Conservation (phyloP, 1,139 yeast species). For the Yarrowia galli region DNA sequence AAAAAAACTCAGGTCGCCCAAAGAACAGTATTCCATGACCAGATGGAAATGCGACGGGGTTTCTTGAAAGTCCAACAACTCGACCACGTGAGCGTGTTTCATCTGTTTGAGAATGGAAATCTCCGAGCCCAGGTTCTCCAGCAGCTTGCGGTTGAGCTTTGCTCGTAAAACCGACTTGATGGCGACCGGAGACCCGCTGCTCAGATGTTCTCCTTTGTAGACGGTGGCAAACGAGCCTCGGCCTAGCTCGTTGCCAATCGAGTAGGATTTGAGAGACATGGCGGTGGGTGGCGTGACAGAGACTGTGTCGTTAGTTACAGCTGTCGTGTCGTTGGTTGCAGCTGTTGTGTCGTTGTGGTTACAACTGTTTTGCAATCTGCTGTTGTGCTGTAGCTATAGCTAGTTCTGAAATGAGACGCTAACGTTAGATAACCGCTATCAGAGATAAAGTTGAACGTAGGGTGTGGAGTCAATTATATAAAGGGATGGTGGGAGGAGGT, state of each 20-base stretch:
- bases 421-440: conserved; percentile 34
- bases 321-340: no score
- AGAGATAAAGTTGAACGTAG: conserved; percentile 6
- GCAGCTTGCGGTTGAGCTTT: conserved; percentile 80
- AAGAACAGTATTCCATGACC: conserved; percentile 96
- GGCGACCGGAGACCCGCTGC: conserved; percentile 67
- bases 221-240: conserved; percentile 96
- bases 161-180: conserved; percentile 86
- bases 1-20: conserved; percentile 90
- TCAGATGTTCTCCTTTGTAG: conserved; percentile 66
- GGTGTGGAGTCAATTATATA: no score
- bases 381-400: no score
- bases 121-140: conserved; percentile 91
- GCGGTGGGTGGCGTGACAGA: neutral
- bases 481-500: no score
- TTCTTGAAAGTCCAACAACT: conserved; percentile 79
- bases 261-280: conserved; percentile 48
- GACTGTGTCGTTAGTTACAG: no score
- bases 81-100: conserved; percentile 93
- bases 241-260: conserved; percentile 80
- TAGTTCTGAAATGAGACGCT: conserved; percentile 3
- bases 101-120: conserved; percentile 83
- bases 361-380: no score
- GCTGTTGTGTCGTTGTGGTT: no score
- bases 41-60: conserved; percentile 82